Conservation (phyloP, 805 yeast genomes). For the Candida ovalis region DNA sequence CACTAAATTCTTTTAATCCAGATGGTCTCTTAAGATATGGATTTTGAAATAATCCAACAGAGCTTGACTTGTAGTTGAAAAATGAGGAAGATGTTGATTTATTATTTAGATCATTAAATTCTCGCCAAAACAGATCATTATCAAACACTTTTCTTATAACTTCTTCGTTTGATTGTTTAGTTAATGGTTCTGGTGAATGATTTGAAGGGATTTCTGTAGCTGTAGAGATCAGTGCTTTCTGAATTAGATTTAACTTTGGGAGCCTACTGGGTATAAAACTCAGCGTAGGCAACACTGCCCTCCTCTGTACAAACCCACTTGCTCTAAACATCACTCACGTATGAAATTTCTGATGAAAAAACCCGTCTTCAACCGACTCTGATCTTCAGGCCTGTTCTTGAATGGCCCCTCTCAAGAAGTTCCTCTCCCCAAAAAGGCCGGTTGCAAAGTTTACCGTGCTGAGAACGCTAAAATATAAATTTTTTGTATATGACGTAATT, state of each 20-base stretch:
- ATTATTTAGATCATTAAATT: conserved; percentile 35
- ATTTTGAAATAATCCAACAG: conserved; percentile 72
- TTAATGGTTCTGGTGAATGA: not conserved
- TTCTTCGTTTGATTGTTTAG: conserved; percentile 8
- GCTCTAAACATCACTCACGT: not conserved
- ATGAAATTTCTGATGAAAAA: too few relatives aligned
- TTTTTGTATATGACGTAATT: not conserved
- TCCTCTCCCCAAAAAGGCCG: not conserved
- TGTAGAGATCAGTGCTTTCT: not conserved
- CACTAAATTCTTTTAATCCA: conserved; percentile 67
- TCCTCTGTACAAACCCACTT: not conserved
- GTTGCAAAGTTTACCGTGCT: not conserved
- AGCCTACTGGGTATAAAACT: not conserved
- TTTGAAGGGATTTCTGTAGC: not conserved
- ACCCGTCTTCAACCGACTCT: too few relatives aligned
- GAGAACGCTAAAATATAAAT: too few relatives aligned
- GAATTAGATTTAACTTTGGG: not conserved
- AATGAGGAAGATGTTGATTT: conserved; percentile 16
- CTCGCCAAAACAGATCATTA: conserved; percentile 52
- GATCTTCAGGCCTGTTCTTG: too few relatives aligned
- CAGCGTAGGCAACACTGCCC: not conserved
- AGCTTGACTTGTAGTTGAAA: conserved; percentile 21
- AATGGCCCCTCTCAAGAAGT: too few relatives aligned
- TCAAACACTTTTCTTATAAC: conserved; percentile 53
- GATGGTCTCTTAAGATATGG: conserved; percentile 63